Percentiles rank a stretch among this genome's conserved stretches.
Conservation (phyloP, 164 flowering plant species). For the Magnolia changhungtana region DNA sequence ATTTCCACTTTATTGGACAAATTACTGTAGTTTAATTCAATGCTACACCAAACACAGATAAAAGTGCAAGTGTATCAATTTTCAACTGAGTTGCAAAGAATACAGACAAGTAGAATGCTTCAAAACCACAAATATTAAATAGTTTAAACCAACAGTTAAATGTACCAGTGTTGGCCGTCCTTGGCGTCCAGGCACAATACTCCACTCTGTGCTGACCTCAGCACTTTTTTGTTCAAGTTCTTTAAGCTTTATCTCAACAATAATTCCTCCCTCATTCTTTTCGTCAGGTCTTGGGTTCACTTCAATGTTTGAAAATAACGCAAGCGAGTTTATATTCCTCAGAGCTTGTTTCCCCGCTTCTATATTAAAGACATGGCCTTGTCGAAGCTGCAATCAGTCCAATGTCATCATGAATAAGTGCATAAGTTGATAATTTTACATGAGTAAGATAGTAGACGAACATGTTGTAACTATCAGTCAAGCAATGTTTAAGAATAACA, state of each 20-base stretch:
- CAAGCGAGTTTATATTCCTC: slow-evolving; percentile 80
- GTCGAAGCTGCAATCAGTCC: slow-evolving; percentile 54
- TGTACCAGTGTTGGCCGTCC: slow-evolving; percentile 93
- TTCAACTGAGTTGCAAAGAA: not conserved
- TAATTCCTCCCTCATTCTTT: slow-evolving; percentile 92
- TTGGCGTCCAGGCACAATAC: slow-evolving; percentile 94
- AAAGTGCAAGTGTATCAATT: not conserved
- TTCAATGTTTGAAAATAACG: slow-evolving; percentile 90
- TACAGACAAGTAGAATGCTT: not conserved
- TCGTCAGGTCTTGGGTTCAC: slow-evolving; percentile 97
- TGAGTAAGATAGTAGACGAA: not conserved
- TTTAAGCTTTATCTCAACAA: slow-evolving; percentile 95
- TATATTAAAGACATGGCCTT: slow-evolving; percentile 84
- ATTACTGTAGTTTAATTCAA: not conserved
- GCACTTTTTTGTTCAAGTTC: slow-evolving; percentile 94
- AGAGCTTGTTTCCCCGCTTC: slow-evolving; percentile 97
- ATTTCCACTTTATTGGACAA: not conserved
- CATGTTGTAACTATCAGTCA: not conserved
- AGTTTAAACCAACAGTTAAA: not conserved
- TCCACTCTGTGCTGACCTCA: slow-evolving; percentile 98
- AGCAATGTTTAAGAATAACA: not conserved
- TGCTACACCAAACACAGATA: not conserved
- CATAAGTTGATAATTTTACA: not conserved
- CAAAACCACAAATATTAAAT: not conserved
- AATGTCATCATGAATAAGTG: not conserved